Percentiles rank a stretch among this genome's conserved stretches.
Evolutionary conservation across 257 asterid species (phyloP).

Genomic region (Capsicum rhomboideum): DNA sequence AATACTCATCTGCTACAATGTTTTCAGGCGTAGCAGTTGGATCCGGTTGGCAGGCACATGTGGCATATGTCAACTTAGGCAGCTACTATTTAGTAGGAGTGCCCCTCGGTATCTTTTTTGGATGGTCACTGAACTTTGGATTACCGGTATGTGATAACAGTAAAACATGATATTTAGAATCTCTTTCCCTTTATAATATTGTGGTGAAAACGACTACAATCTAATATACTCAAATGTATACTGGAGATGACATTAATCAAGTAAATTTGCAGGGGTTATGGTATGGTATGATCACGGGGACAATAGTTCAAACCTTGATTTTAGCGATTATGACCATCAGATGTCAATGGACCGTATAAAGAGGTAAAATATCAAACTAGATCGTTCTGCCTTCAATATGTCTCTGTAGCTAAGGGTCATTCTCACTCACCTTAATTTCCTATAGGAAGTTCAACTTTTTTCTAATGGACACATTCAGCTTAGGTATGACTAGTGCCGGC

Average conservation of each 20-base stretch:
- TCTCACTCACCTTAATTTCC: background rate
- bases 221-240: background rate
- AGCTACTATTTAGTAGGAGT: constrained; percentile 48
- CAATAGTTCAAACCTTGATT: constrained; percentile 37
- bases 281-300: constrained; percentile 55
- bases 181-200: background rate
- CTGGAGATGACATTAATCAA: background rate
- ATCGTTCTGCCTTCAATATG: background rate
- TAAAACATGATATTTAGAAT: background rate
- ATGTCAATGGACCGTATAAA: constrained; percentile 18
- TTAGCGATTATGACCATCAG: constrained; percentile 25
- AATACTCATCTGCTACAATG: background rate
- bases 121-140: constrained; percentile 35
- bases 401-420: background rate
- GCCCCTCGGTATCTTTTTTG: constrained; percentile 43
- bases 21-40: constrained; percentile 57
- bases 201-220: background rate
- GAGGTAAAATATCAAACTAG: background rate
- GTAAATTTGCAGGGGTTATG: constrained; percentile 42
- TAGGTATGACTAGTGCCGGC: too few relatives aligned
- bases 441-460: background rate
- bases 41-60: constrained; percentile 54
- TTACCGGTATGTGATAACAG: constrained; percentile 28
- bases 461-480: too few relatives aligned
- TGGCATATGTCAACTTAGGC: constrained; percentile 41